These are phyloP conservation scores for Cochliopodium minus DNA, from an alignment of 208 protist genomes.

Conservation along the genomic window DNA sequence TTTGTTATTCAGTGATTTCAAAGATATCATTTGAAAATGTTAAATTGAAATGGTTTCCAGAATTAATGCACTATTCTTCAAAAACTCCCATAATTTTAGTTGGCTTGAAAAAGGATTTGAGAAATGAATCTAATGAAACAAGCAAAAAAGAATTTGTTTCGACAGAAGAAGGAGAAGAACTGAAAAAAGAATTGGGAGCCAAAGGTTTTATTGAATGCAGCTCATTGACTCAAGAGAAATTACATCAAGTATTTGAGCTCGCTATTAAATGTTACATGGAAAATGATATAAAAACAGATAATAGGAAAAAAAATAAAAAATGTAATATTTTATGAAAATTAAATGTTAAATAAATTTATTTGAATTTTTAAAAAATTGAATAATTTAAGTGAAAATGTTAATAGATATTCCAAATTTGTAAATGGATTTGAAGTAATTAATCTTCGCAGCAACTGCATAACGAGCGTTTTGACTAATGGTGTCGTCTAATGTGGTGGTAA, in stretches of 20 bases:
- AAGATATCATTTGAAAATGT: conserved; percentile 47
- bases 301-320: too few species aligned
- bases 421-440: too few species aligned
- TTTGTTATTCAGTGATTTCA: conserved; percentile 44
- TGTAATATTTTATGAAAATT: too few species aligned
- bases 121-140: conserved; percentile 29
- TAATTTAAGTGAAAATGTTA: too few species aligned
- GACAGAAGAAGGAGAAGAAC: conserved; percentile 31
- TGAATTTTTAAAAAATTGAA: too few species aligned
- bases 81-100: conserved; percentile 54
- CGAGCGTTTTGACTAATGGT: too few species aligned
- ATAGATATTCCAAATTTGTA: too few species aligned
- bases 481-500: too few species aligned
- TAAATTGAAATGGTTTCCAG: conserved; percentile 34
- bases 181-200: conserved; percentile 47
- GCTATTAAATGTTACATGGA: conserved; percentile 37
- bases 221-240: conserved; percentile 53
- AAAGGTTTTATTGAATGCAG: conserved; percentile 65
- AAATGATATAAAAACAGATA: too few species aligned
- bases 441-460: too few species aligned
- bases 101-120: conserved; percentile 63
- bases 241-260: conserved; percentile 57
- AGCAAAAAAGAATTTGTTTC: too few species aligned
- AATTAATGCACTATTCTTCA: conserved; percentile 50
- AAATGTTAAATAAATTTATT: too few species aligned